Percentiles rank a stretch among this genome's conserved stretches.
Evolutionary conservation across 495 filamentous ascomycete species (phyloP).

Genomic region (Aspergillus conjunctus): DNA sequence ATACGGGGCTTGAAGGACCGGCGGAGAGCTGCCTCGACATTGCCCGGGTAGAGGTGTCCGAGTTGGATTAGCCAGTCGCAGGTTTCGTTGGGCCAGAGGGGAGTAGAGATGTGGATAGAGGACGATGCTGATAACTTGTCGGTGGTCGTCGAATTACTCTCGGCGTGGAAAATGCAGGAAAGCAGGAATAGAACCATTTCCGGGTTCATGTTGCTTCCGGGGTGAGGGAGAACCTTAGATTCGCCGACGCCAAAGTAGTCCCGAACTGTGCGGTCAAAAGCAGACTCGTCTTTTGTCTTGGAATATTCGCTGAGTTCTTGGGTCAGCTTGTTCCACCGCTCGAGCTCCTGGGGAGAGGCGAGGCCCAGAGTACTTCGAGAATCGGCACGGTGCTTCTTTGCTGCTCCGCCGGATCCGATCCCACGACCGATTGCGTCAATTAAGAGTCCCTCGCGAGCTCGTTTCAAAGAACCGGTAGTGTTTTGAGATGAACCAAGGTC

Average conservation of each 20-base stretch:
- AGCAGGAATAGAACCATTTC: conserved; percentile 54
- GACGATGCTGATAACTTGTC: conserved; percentile 31
- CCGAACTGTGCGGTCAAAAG: conserved; percentile 46
- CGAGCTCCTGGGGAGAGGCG: conserved; percentile 36
- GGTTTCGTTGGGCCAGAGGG: conserved; percentile 53
- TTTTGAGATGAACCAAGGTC: conserved; percentile 62
- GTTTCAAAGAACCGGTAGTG: conserved; percentile 52
- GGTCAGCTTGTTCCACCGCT: conserved; percentile 41
- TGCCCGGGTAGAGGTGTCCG: conserved; percentile 63
- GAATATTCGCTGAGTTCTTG: conserved; percentile 32
- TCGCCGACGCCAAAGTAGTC: conserved; percentile 36
- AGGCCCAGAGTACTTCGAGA: conserved; percentile 36
- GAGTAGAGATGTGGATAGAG: conserved; percentile 45
- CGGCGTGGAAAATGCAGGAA: conserved; percentile 54
- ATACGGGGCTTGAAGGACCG: conserved; percentile 53
- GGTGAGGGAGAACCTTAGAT: conserved; percentile 25
- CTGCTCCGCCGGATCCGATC: conserved; percentile 38
- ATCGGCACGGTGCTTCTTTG: conserved; percentile 42
- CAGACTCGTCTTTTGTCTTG: conserved; percentile 28
- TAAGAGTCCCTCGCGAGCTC: conserved; percentile 65
- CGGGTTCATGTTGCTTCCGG: conserved; percentile 38
- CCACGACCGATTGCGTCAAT: conserved; percentile 70
- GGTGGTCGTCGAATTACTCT: conserved; percentile 23
- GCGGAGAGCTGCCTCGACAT: conserved; percentile 58
- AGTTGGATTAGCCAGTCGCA: conserved; percentile 62